These are phyloP conservation scores for Ogataea nakhonphanomensis DNA, from an alignment of 805 yeast genomes.

Conservation along the genomic window DNA sequence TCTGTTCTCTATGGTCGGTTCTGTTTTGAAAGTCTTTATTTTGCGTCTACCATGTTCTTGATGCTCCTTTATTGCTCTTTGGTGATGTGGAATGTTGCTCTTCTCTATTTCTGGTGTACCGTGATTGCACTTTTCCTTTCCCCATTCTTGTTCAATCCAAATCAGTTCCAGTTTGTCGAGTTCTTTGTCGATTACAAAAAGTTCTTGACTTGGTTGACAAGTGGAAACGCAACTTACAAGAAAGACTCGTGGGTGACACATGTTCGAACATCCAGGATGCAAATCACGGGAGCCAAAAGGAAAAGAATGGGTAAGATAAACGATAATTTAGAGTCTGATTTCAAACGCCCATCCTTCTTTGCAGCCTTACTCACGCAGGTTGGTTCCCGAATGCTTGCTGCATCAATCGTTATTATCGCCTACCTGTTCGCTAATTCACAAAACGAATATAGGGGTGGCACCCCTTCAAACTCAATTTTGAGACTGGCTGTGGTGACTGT, in stretches of 20 bases:
- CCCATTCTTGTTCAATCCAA: slow-evolving; percentile 75
- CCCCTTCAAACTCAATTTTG: slow-evolving; percentile 39
- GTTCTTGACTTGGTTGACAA: slow-evolving; percentile 48
- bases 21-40: slow-evolving; percentile 63
- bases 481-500: slow-evolving; percentile 43
- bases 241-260: slow-evolving; percentile 45
- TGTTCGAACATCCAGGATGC: slow-evolving; percentile 48
- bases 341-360: slow-evolving; percentile 47
- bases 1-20: slow-evolving; percentile 64
- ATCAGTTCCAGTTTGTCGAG: slow-evolving; percentile 66
- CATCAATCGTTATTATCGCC: slow-evolving; percentile 39
- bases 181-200: slow-evolving; percentile 66
- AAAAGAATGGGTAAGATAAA: slow-evolving; percentile 36
- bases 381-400: slow-evolving; percentile 35
- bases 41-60: slow-evolving; percentile 52
- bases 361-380: slow-evolving; percentile 42
- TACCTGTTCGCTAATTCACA: slow-evolving; percentile 55
- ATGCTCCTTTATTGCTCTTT: slow-evolving; percentile 55
- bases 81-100: slow-evolving; percentile 57
- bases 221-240: slow-evolving; percentile 44
- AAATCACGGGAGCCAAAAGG: slow-evolving; percentile 54
- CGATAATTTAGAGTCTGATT: slow-evolving; percentile 41
- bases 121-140: slow-evolving; percentile 62
- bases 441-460: slow-evolving; percentile 36
- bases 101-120: slow-evolving; percentile 72